These are phyloP conservation scores for Candida pseudoglaebosa DNA, from an alignment of 805 yeast species.

Conservation along the genomic window DNA sequence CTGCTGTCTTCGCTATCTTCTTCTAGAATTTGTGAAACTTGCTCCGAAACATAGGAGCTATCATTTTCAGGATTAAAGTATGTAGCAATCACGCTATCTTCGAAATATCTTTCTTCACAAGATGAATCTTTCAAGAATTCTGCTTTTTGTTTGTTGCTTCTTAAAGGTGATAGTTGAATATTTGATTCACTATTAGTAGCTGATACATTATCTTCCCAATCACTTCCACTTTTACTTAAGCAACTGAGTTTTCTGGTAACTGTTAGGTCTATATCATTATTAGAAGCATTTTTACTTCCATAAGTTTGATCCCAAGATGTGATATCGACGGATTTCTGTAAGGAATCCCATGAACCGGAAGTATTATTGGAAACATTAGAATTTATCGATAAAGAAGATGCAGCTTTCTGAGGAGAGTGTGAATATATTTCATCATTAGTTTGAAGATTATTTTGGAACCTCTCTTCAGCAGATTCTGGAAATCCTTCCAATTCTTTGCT, in stretches of 20 bases:
- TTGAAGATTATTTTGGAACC: background rate
- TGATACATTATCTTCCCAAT: constrained; percentile 4
- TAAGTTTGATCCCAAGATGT: constrained; percentile 2
- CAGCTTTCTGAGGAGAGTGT: background rate
- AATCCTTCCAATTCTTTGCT: too few species aligned
- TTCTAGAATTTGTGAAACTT: background rate
- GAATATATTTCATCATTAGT: background rate
- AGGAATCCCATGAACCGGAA: constrained; percentile 24
- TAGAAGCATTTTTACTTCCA: background rate
- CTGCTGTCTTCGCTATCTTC: constrained; percentile 1
- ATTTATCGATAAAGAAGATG: constrained; percentile 4
- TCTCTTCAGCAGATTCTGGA: background rate
- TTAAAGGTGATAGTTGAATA: background rate
- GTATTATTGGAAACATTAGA: constrained; percentile 9
- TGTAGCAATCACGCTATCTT: constrained; percentile 4
- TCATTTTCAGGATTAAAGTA: background rate
- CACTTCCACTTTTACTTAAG: constrained; percentile 1
- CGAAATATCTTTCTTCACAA: constrained; percentile 1
- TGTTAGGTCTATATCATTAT: background rate
- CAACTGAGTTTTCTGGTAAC: background rate
- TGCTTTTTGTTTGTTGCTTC: constrained; percentile 7
- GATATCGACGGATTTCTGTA: constrained; percentile 24
- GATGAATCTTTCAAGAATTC: constrained; percentile 2
- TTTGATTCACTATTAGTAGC: background rate
- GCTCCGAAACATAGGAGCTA: constrained; percentile 1